Base-by-base conservation (phyloP, 352 stramenopile species). In the Discostella stelligera region DNA sequence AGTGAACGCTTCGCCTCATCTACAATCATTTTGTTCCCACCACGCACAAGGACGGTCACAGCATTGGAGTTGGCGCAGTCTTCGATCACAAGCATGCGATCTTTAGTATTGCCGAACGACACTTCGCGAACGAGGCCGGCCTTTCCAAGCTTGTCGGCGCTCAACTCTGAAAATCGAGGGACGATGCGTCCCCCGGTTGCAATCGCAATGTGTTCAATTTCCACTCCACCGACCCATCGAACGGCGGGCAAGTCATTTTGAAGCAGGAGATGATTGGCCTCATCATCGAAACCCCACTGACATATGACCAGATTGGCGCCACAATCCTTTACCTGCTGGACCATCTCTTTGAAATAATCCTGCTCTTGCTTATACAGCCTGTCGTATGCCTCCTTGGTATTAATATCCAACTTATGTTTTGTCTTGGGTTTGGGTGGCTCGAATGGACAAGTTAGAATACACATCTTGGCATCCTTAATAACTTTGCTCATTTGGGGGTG, bases 151-250 rank as follows among this genome's bases (percentile, higher is more conserved):
- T 99, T 99, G 56, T 98, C 96, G 0, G 89, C 30, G 16, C 93
- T 97, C 39, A 99, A 89, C 88, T 99, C 97, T 54, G 95, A 94
- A 80, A 99, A 99, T 55, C 97, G 95, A 41, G 97, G 96, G 39
- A 99, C 97, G 75, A 99, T 99, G 48, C 97, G 94, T 58, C 95
- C 97, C 39, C 97, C 97, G 4, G 97, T 99, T 13, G 97, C 97
- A 82, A 99, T 99, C 37, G 97, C 97, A 85, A 99, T 98, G n/a
- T 99, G 95, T 90, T 99, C 97, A 41, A 99, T 95, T 91, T 99
- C 97, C 16, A 99, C 96, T 53, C 97, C 97, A 60, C 97, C 97
- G 1, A 99, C 97, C 97, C 97, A 99, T 59, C 97, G 95, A 64
- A 99, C 97, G 46, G 97, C 97, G 4, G 97, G 96, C 13, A 99